Evolutionary conservation across 192 early-diverging fungal genomes (phyloP).

Genomic region (Coemansia sp.): DNA sequence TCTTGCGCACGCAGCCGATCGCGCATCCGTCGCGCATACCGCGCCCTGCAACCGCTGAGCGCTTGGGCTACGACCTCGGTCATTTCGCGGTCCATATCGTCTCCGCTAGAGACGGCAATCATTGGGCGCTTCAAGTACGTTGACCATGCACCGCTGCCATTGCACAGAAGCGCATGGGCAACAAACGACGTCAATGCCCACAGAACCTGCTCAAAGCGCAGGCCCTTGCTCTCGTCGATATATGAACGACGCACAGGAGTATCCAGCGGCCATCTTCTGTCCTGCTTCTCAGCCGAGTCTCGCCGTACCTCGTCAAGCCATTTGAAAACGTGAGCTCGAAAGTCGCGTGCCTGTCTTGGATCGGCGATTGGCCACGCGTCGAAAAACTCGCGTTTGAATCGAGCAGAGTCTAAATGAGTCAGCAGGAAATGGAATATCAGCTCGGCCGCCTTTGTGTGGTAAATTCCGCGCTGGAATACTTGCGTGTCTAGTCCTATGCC

Average conservation of each 20-base stretch:
- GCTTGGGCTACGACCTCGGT: neutral
- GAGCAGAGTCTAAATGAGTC: constrained; percentile 35
- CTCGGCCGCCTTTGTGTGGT: constrained; percentile 59
- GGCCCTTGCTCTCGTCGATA: constrained; percentile 50
- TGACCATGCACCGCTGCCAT: constrained; percentile 11
- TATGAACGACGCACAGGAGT: constrained; percentile 50
- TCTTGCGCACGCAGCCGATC: constrained; percentile 30
- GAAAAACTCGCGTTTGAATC: constrained; percentile 46
- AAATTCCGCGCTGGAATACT: constrained; percentile 58
- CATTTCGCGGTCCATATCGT: neutral
- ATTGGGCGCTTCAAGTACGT: constrained; percentile 18
- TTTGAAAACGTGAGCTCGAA: constrained; percentile 58
- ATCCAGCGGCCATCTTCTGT: constrained; percentile 25
- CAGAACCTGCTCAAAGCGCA: constrained; percentile 41
- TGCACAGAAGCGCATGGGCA: constrained; percentile 8
- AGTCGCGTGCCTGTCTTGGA: constrained; percentile 57
- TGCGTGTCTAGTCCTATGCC: constrained; percentile 49
- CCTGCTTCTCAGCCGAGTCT: constrained; percentile 18
- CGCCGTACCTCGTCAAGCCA: constrained; percentile 63
- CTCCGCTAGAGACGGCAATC: neutral
- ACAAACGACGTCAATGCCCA: constrained; percentile 27
- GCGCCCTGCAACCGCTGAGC: constrained; percentile 16
- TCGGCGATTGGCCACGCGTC: constrained; percentile 61
- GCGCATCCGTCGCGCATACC: constrained; percentile 35
- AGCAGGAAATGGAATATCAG: constrained; percentile 60